These are phyloP conservation scores for Leishmania amazonensis DNA, from an alignment of 208 protist species.

Conservation along the genomic window DNA sequence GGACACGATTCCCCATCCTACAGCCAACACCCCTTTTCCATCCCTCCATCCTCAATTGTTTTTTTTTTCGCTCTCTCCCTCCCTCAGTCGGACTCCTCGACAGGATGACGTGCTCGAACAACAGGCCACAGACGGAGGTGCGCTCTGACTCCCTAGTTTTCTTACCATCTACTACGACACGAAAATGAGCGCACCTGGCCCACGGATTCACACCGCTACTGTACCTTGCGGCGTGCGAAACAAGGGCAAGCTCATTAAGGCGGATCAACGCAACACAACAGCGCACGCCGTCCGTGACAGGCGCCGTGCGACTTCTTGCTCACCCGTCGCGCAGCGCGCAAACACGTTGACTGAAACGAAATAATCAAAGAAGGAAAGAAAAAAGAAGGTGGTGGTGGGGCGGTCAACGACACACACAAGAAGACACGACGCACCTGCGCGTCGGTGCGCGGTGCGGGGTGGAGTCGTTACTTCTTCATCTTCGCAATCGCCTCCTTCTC, in stretches of 20 bases:
- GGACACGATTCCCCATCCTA: background rate
- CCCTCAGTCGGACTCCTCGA: background rate
- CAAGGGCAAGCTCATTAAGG: background rate
- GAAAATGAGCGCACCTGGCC: background rate
- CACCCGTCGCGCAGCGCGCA: background rate
- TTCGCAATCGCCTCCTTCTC: constrained; percentile 90
- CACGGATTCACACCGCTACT: background rate
- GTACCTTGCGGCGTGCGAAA: background rate
- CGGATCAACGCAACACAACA: background rate
- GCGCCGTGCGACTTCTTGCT: background rate
- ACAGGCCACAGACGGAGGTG: background rate
- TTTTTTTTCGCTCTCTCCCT: background rate
- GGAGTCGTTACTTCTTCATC: constrained; percentile 66
- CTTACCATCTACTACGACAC: background rate
- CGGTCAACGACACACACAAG: background rate
- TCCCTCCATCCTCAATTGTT: background rate
- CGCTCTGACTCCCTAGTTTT: background rate
- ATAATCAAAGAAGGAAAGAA: background rate
- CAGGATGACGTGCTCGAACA: background rate
- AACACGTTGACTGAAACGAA: background rate
- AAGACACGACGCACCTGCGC: background rate
- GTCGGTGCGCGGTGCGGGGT: too few relatives aligned
- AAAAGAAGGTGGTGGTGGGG: background rate
- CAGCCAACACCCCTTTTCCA: background rate
- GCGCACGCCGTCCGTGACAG: background rate